Evolutionary conservation across 441 rosid genomes (phyloP), one percentile per base, ranked within the genome.

Genomic region (Geranium incanum): DNA sequence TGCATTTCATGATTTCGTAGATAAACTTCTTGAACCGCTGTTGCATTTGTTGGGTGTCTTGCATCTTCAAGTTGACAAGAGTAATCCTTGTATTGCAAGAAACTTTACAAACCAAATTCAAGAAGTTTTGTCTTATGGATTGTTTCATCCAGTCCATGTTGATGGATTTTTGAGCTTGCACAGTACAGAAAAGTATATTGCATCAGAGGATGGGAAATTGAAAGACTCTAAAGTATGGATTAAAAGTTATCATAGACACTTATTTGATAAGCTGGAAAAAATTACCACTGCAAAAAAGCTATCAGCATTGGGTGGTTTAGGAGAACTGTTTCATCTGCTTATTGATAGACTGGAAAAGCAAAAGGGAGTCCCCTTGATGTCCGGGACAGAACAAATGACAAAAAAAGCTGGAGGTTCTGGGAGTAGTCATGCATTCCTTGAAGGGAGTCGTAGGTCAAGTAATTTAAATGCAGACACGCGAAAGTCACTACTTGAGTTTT

Each of bases 211-310:
- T 71, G 88, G 73, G 11, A 69, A 83, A 70, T 73, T 76, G 7
- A 77, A 81, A 60, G 82, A 75, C 77, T 75, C 77, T 63, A 88
- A 80, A 79, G 78, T 75, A 15, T 69, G 78, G n/a, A 66, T 84
- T 68, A 78, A 78, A 81, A 91, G 99, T 82, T 91, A 95, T 74
- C 98, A 95, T 43, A 83, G 95, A 70, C 92, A 91, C 84, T 85
- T 91, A 55, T 89, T 93, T 81, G 83, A 86, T 72, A 87, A 83
- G 82, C 78, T 91, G 60, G 83, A 86, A 76, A 76, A 71, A 70
- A 79, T 89, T 69, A 62, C 85, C 63, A 72, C 67, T 71, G 76
- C 71, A 79, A 89, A 86, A 86, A 81, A 84, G 69, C 80, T 78
- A 62, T 37, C 71, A 74, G 84, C 73, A 13, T 72, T 83, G 82